These are phyloP conservation scores for Solanum etuberosum DNA, from an alignment of 257 asterid genomes.

Conservation along the genomic window DNA sequence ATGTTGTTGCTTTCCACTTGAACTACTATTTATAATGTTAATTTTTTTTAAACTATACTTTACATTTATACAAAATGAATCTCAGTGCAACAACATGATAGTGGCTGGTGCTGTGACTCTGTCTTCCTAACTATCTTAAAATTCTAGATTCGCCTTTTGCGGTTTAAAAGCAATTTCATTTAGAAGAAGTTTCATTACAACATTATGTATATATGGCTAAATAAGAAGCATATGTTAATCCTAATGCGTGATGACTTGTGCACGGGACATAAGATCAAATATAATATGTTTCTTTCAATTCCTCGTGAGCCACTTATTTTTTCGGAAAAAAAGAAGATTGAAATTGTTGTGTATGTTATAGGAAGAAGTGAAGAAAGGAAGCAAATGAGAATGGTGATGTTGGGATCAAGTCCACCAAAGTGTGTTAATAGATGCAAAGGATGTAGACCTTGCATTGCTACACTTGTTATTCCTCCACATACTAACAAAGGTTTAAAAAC, in stretches of 20 bases:
- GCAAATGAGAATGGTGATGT: conserved; percentile 33
- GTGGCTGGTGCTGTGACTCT: not conserved
- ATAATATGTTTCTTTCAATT: not conserved
- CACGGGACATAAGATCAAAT: not conserved
- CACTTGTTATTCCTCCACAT: conserved; percentile 51
- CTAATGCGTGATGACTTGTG: not conserved
- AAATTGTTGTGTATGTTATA: not conserved
- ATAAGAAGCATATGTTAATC: not conserved
- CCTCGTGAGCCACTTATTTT: not conserved
- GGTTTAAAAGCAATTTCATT: not conserved
- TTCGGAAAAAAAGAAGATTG: not conserved
- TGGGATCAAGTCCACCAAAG: conserved; percentile 69
- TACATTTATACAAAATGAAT: not conserved
- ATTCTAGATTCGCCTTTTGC: not conserved
- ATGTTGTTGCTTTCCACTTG: not conserved
- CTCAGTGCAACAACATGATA: not conserved
- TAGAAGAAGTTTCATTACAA: not conserved
- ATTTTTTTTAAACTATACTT: not conserved
- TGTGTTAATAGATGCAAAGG: conserved; percentile 57
- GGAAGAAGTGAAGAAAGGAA: conserved; percentile 17
- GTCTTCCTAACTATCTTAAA: not conserved
- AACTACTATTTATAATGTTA: not conserved
- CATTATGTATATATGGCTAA: not conserved
- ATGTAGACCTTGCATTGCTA: conserved; percentile 65
- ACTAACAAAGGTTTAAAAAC: not conserved